These are phyloP conservation scores for Escovopsis sp. DNA, from an alignment of 2,329 filamentous ascomycete species.

Conservation along the genomic window DNA sequence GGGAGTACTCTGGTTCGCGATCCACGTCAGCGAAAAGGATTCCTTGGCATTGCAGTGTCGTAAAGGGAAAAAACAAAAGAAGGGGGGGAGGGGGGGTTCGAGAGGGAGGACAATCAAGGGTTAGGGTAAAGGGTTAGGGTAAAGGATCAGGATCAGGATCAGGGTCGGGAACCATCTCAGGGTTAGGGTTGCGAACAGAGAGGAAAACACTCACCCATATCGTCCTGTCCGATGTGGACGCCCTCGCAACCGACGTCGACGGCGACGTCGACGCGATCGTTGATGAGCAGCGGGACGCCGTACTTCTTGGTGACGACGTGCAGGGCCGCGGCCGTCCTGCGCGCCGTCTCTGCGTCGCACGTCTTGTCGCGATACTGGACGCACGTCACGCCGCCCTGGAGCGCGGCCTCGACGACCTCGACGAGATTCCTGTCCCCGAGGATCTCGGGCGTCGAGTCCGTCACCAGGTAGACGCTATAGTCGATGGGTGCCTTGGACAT, in stretches of 20 bases:
- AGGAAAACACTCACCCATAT: constrained; percentile 48
- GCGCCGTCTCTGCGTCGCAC: constrained; percentile 55
- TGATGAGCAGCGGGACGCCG: constrained; percentile 72
- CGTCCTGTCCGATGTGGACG: constrained; percentile 90
- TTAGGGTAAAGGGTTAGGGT: too few species aligned
- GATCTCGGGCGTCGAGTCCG: constrained; percentile 78
- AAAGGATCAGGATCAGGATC: not conserved
- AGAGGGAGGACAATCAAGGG: not conserved
- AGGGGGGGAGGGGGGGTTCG: not conserved
- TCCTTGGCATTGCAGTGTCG: not conserved
- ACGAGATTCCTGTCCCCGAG: constrained; percentile 58
- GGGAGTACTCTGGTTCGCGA: constrained; percentile 4
- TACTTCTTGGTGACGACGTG: constrained; percentile 55
- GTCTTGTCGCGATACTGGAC: constrained; percentile 89
- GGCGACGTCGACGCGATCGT: constrained; percentile 83
- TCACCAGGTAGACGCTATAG: constrained; percentile 81
- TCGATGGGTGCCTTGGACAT: constrained; percentile 31
- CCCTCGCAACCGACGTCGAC: constrained; percentile 77
- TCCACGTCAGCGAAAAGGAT: not conserved
- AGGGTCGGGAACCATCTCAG: not conserved
- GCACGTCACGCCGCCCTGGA: constrained; percentile 67
- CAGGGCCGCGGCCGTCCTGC: constrained; percentile 55
- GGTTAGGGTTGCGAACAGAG: not conserved
- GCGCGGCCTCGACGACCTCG: constrained; percentile 57
- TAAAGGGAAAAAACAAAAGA: not conserved